Base-by-base conservation (phyloP, 768 basidiomycete species). In the Agaricus blazei region DNA sequence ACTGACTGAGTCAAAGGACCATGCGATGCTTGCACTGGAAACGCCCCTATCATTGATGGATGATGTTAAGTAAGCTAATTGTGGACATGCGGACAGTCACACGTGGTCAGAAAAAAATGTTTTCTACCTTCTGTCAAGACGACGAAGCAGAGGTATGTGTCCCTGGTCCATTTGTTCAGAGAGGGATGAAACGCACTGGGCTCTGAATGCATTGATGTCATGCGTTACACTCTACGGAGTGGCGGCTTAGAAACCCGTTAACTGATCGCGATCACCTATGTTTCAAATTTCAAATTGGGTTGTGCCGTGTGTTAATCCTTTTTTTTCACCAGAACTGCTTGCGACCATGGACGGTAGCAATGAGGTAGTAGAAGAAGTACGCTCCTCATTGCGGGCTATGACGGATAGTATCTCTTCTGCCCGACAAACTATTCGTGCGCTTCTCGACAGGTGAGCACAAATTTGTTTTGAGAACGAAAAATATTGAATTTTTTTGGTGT, bases 161-260 rank as follows among this genome's bases (percentile, higher is more conserved):
- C 37, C 38, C 24, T 2, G 9, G 28, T 19, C 41, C 28, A 14
- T 52, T 56, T 61, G 52, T 44, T 46, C 44, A n/a, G 34, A 54
- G 4, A 48, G 12, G 19, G 79, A 82, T 74, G 79, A 82, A 80
- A 73, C 62, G 80, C 80, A 80, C 80, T 82, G 80, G 80, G 80
- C 80, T 80, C 79, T 78, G 79, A 79, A 65, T 36, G 49, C 54
- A 53, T 63, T 70, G 75, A 72, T 72, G 76, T 65, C 64, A 75
- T 60, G 75, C 75, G 75, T 67, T 76, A 76, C 73, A 70, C 72
- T 75, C 68, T 57, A 53, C 46, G 48, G 68, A 73, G 74, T 68
- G 76, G 76, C 77, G 76, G 76, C 76, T 67, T 77, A 76, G 75
- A 77, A 78, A 77, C 69, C 77, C 77, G 76, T 77, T 75, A 71